Base-by-base conservation (phyloP, 352 stramenopile genomes). In the Phytophthora rubi region DNA sequence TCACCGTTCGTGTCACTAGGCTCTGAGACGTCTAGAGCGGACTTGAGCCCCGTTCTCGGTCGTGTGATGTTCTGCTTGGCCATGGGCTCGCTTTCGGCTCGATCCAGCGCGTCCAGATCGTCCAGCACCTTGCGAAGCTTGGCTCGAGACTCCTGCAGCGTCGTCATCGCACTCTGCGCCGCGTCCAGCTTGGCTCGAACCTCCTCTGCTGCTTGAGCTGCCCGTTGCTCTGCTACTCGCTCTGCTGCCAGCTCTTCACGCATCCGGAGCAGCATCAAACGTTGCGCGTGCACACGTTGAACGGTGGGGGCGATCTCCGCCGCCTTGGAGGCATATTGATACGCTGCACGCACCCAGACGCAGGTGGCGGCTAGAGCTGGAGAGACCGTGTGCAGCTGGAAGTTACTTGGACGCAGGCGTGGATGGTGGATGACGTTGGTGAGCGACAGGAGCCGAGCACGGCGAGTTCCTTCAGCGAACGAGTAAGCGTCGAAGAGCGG, bases 401-500 rank as follows among this genome's bases (percentile, higher is more conserved):
- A 75, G 56, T 95, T 95, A 53, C 79, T 76, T 8, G 84, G 75
- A 8, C 88, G 81, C 10, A 95, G 72, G 3, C 82, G 76, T 18
- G 88, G 88, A 47, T 95, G 85, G 67, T 95, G 84, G 18, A 93
- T 87, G 13, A 93, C 82, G 21, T 77, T 79, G 21, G 86, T 92
- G 35, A 95, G 68, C 4, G 67, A 82, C 15, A 88, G 70, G 10
- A 95, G 63, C 71, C 91, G 83, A 44, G 76, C 70, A 6, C 80
- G 73, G 4, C 88, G 84, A n/a, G 78, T 63, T 4, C 88, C 86
- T 18, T 93, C 86, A 1, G 76, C 80, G 48, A 95, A 93, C 59
- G 88, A 93, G 62, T 95, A 95, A 1, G 80, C 82, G 58, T 94
- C 83, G 61, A 95, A 95, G 7, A 93, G 83, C 48, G 88, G 86